A percentile compares a stretch with the other conserved stretches of the same genome.
Conservation (phyloP, 768 basidiomycete species). For the Cystobasidium ongulense region DNA sequence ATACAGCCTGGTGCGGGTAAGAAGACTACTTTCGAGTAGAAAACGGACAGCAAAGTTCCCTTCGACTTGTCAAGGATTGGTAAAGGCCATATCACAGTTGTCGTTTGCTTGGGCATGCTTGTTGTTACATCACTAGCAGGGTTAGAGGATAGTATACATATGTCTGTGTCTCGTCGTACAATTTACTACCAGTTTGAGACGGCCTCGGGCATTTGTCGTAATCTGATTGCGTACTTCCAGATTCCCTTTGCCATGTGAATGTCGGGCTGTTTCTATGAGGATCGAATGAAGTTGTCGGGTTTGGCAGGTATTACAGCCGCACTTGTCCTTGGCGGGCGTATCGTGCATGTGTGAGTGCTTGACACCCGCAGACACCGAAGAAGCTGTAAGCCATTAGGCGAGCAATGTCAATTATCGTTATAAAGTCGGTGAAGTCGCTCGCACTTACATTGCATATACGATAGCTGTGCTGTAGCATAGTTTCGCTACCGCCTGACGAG, state of each 20-base stretch:
- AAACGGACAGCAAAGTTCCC: background rate
- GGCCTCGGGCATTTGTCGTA: too few species aligned
- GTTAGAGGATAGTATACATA: background rate
- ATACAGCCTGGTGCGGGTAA: slow-evolving; percentile 47
- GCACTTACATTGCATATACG: slow-evolving; percentile 46
- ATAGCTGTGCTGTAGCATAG: slow-evolving; percentile 47
- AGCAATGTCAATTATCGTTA: slow-evolving; percentile 21
- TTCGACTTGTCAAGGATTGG: background rate
- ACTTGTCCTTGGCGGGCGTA: slow-evolving; percentile 28
- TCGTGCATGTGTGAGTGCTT: slow-evolving; percentile 23
- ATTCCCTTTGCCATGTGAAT: too few species aligned
- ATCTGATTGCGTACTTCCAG: too few species aligned
- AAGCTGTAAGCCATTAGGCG: background rate
- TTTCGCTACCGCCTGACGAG: slow-evolving; percentile 42
- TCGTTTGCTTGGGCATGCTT: background rate
- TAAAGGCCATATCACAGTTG: background rate
- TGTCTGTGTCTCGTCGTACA: background rate
- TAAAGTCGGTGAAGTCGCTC: slow-evolving; percentile 20
- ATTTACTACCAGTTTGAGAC: too few species aligned
- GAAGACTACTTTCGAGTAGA: slow-evolving; percentile 48
- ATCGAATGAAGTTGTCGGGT: background rate
- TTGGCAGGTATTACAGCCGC: background rate
- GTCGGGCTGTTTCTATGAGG: background rate
- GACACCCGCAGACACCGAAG: slow-evolving; percentile 31
- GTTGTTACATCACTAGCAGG: slow-evolving; percentile 14